Base-by-base conservation (phyloP, 305 asterid species). In the Fraxinus sp. region DNA sequence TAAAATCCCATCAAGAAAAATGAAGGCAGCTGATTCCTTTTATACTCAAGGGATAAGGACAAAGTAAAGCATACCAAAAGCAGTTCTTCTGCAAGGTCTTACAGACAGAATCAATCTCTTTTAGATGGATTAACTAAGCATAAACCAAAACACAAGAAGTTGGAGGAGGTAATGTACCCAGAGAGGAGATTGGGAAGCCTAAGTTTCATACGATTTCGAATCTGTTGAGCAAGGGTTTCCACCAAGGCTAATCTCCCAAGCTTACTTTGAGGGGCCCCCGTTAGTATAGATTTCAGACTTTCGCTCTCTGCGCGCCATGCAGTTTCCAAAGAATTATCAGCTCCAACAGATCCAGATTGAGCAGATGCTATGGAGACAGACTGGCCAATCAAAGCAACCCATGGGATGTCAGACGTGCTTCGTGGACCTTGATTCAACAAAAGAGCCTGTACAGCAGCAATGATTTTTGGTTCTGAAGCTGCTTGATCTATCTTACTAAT, bases 311-410 rank as follows among this genome's bases (percentile, higher is more conserved):
- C 99, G 79, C 92, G 89, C 99, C 99, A 97, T 80, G 99, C 98
- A 85, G 98, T 91, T 90, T 97, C 98, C 87, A 97, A 85, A 11
- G 99, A 97, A 89, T 92, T 94, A 79, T 97, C 99, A 81, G 93
- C 84, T 62, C 98, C 97, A 87, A 44, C 91, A 73, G 88, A 91
- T 79, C 99, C 97, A 70, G 99, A 90, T 86, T 94, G 99, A 57
- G 98, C 90, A 87, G 99, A 93, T 79, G 99, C 97, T 81, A 97
- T 94, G 74, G 99, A 78, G 55, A 95, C 98, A 0, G 99, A 95
- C 81, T 97, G 99, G 62, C 99, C 99, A 88, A 97, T 97, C 91
- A 97, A 89, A 86, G 96, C 99, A 82, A 97, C 99, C 98, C 98
- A 97, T 1, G 98, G 97, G 84, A 97, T 93, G 85, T 97, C 99